These are phyloP conservation scores for Fonsecaea monophora DNA, from an alignment of 2,329 filamentous ascomycete genomes.

Conservation along the genomic window DNA sequence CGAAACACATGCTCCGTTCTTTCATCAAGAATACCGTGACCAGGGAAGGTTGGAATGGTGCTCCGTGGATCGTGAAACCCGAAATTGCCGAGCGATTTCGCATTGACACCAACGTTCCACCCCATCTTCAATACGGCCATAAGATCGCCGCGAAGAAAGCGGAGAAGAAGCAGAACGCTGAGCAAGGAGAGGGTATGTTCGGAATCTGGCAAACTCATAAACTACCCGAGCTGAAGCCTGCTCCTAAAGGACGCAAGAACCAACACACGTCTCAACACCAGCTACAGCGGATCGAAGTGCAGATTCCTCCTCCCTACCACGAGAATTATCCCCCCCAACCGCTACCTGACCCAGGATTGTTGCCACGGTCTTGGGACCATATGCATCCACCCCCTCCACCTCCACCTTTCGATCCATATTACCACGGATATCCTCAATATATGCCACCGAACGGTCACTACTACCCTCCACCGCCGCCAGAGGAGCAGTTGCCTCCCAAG, in stretches of 20 bases:
- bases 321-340: slow-evolving; percentile 57
- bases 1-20: slow-evolving; percentile 88
- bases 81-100: slow-evolving; percentile 83
- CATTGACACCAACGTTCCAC: slow-evolving; percentile 85
- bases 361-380: slow-evolving; percentile 34
- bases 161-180: slow-evolving; percentile 66
- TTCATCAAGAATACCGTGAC: slow-evolving; percentile 96
- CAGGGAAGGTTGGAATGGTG: slow-evolving; percentile 91
- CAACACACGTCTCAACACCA: slow-evolving; percentile 28
- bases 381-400: slow-evolving; percentile 29
- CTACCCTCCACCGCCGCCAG: slow-evolving; percentile 37
- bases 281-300: slow-evolving; percentile 15
- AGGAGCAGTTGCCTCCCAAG: slow-evolving; percentile 19
- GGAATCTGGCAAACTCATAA: slow-evolving; percentile 60
- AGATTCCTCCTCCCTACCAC: slow-evolving; percentile 62
- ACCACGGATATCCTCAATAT: slow-evolving; percentile 37
- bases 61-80: slow-evolving; percentile 92
- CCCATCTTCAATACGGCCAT: slow-evolving; percentile 79
- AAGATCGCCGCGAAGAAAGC: slow-evolving; percentile 80
- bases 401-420: slow-evolving; percentile 20
- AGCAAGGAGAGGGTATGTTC: slow-evolving; percentile 55
- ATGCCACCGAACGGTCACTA: slow-evolving; percentile 42
- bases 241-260: slow-evolving; percentile 64
- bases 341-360: slow-evolving; percentile 53
- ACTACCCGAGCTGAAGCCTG: slow-evolving; percentile 75